Evolutionary conservation across 805 yeast genomes (phyloP), one percentile per base, ranked within the genome.

Genomic region (Metschnikowia arizonensis): DNA sequence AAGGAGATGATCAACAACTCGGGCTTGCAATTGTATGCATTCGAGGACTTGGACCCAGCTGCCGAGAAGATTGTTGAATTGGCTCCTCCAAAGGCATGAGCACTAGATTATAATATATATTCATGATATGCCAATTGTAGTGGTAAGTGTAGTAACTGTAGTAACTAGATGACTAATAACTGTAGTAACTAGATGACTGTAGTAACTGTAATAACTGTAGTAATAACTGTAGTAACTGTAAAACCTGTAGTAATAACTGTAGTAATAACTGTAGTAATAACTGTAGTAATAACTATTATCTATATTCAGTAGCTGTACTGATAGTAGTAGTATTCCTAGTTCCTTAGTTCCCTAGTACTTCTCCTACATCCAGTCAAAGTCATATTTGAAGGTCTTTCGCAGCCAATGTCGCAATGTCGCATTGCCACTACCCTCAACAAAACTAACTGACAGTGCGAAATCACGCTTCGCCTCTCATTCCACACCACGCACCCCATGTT

Each of bases 11-110:
- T 93, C 61, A 70, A 77, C 54, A 78, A 88, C 63, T 88, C 97
- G 33, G 98, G 98, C 44, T 79, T 93, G 69, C 87, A 89, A 80
- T 86, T 93, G 69, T 88, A 78, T 70, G 83, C 96, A 50, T 87
- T 83, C 72, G 85, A 83, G 64, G 96, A 93, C 67, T 81, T 93
- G 60, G 99, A 93, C 72, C 87, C 88, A 56, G 99, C 99, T 63
- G 99, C 99, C 58, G 83, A 87, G 75, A 88, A 85, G 75, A 95
- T 86, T 57, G 96, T 90, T 54, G 79, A 82, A 67, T 79, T 90
- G 68, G 72, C 74, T 45, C 74, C 74, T 44, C 74, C 74, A 41
- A 51, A 47, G 55, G 40, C 43, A 25, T 46, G 47, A 35, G 29
- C 33, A 11, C 15, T 39, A 39, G 28, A 24, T 29, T 31, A 25